Conservation (phyloP, 116 monocot genomes). For the Dioscorea cayenensis region DNA sequence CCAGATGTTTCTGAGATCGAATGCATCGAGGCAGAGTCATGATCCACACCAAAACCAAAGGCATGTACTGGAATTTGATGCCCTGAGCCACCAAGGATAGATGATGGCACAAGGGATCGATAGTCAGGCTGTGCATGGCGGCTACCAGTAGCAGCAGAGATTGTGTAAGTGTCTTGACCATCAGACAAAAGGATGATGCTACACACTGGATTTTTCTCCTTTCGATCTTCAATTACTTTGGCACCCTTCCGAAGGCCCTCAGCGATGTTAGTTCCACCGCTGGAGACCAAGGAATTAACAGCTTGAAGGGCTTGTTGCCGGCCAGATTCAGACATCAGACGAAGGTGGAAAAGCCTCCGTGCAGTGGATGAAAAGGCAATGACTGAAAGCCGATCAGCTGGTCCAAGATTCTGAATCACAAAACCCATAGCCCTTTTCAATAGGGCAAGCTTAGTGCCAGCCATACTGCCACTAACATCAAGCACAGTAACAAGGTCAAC, state of each 20-base stretch:
- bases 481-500: slow-evolving; percentile 61
- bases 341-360: slow-evolving; percentile 48
- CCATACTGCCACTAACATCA: slow-evolving; percentile 72
- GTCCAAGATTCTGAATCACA: slow-evolving; percentile 54
- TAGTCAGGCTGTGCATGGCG: slow-evolving; percentile 23
- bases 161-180: slow-evolving; percentile 51
- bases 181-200: slow-evolving; percentile 60
- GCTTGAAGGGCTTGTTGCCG: slow-evolving; percentile 40
- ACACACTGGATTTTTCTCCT: slow-evolving; percentile 45
- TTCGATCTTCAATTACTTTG: slow-evolving; percentile 45
- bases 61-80: slow-evolving; percentile 46
- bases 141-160: slow-evolving; percentile 9
- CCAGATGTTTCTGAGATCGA: slow-evolving; percentile 55
- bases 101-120: slow-evolving; percentile 24
- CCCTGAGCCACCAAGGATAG: slow-evolving; percentile 6
- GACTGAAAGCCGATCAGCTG: slow-evolving; percentile 54
- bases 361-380: slow-evolving; percentile 54
- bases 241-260: slow-evolving; percentile 50
- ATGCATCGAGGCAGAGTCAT: slow-evolving; percentile 54
- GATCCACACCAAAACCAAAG: slow-evolving; percentile 64
- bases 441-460: slow-evolving; percentile 53
- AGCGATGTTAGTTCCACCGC: slow-evolving; percentile 57
- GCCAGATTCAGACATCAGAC: slow-evolving; percentile 46
- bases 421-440: slow-evolving; percentile 63
- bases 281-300: slow-evolving; percentile 30